Base-by-base conservation (phyloP, 164 flowering plant genomes). In the Umbilicus rupestris region DNA sequence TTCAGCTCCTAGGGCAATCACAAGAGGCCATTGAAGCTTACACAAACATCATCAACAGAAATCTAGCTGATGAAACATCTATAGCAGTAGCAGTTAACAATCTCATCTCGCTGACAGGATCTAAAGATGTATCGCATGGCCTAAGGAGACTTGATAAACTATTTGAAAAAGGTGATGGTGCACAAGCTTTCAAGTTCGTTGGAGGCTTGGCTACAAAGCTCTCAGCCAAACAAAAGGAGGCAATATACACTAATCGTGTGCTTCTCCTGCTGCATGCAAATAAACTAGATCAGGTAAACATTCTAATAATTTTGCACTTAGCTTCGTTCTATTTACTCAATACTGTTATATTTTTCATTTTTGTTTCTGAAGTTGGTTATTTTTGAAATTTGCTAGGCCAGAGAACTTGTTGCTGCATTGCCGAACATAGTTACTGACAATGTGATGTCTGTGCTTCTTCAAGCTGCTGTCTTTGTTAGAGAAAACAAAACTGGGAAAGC, bases 21-120 rank as follows among this genome's bases (percentile, higher is more conserved):
- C 81, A 80, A 79, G 96, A 91, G 74, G 96, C 97, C 33, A 45
- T 74, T 47, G 87, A 77, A 70, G 76, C 86, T 65, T 94, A 86
- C 67, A 52, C 78, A 29, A 82, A 78, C 62, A 73, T 85, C 28
- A 80, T 89, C 62, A 88, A 78, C 57, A 80, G 83, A 70, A 82
- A 88, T 74, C 67, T 84, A 66, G 92, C 86, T 1, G 97, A 95
- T 72, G 89, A 86, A 66, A 71, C 87, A 72, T 88, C 97, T 66
- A 78, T 85, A 75, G 94, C 96, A 4, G 89, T 92, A 72, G 97
- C 97, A 26, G 84, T 79, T 68, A 95, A 88, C 81, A 92, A 95
- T 72, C 77, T 95, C 39, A 75, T 89, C 71, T 69, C 87, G 11
- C 70, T 88, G 66, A 92, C 78, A 79, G 94, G 93, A 64, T 75